Evolutionary conservation across 2,329 filamentous ascomycete species (phyloP), one percentile per base, ranked within the genome.

Genomic region (Coleophoma crateriformis): DNA sequence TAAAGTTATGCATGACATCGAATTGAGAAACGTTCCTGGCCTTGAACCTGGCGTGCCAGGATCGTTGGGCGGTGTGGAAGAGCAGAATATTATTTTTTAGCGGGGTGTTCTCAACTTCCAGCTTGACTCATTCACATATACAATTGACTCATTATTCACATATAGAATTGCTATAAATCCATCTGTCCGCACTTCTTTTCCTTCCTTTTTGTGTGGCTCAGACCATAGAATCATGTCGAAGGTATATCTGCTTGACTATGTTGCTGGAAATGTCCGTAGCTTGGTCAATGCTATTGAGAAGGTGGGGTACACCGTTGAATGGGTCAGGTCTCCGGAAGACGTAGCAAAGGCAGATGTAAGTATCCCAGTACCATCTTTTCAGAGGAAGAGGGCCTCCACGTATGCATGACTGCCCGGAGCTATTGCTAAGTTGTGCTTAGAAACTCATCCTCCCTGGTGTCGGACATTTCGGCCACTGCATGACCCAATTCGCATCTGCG

Each of bases 241-340:
- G 45, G 87, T 92, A 56, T 81, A 92, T 71, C 72, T 94, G 49
- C 71, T 87, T 61, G 77, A 97, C 73, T 97, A 96, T 68, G 92
- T 96, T 58, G 92, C 94, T 54, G 94, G 94, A 65, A 99, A 99
- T 69, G 85, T 99, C 61, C 87, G 92, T 57, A 96, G 91, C 56
- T 81, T 99, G 62, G 92, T 91, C 66, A 99, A 99, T 75, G 94
- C 92, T 61, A 95, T 99, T 64, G 92, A 99, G 69, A 95, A 94
- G 70, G 80, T 92, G 51, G 94, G 94, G 54, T 97, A 92, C 68
- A 81, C 88, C 41, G 89, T 99, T 43, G 88, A 94, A 73, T 97
- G 92, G 94, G 78, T 99, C 58, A 86, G 79, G 61, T 83, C 83
- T 33, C 94, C 94, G 4, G 83, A 87, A 60, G 90, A 97, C 69